Evolutionary conservation across 306 rosid genomes (phyloP).

Genomic region (Abrus pulchellus): DNA sequence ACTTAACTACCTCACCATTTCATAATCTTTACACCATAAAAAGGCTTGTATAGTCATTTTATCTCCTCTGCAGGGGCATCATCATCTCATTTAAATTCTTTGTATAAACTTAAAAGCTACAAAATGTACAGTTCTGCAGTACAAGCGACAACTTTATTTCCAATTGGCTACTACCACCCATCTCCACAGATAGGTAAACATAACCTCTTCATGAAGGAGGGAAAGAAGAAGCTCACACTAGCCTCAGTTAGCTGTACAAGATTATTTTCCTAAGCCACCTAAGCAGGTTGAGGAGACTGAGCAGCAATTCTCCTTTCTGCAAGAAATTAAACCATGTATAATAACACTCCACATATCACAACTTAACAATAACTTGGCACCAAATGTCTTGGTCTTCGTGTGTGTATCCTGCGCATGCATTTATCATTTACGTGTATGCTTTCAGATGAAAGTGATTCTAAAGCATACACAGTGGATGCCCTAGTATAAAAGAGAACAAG

Average conservation of each 20-base stretch:
- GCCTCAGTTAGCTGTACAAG: conserved; percentile 98
- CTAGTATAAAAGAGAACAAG: neutral
- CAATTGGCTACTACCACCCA: conserved; percentile 61
- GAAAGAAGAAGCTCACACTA: conserved; percentile 66
- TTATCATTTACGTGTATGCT: neutral
- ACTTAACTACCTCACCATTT: conserved; percentile 69
- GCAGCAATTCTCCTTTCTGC: conserved; percentile 98
- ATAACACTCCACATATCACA: neutral
- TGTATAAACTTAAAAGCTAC: conserved; percentile 82
- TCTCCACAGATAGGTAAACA: conserved; percentile 55
- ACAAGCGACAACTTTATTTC: conserved; percentile 80
- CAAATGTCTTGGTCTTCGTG: neutral
- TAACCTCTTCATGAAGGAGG: conserved; percentile 56
- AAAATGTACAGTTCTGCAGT: conserved; percentile 87
- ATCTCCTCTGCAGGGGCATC: conserved; percentile 66
- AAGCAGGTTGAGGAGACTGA: conserved; percentile 82
- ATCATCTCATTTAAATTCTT: conserved; percentile 61
- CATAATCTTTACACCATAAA: conserved; percentile 75
- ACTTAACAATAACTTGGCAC: neutral
- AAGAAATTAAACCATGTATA: conserved; percentile 34
- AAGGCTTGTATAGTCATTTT: conserved; percentile 64
- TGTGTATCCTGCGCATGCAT: neutral
- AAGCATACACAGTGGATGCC: neutral
- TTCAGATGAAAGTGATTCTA: neutral
- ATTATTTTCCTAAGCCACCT: conserved; percentile 67